Percentiles rank a stretch among this genome's conserved stretches.
Conservation (phyloP, 331 rosid genomes). For the Pyracantha coccinea region DNA sequence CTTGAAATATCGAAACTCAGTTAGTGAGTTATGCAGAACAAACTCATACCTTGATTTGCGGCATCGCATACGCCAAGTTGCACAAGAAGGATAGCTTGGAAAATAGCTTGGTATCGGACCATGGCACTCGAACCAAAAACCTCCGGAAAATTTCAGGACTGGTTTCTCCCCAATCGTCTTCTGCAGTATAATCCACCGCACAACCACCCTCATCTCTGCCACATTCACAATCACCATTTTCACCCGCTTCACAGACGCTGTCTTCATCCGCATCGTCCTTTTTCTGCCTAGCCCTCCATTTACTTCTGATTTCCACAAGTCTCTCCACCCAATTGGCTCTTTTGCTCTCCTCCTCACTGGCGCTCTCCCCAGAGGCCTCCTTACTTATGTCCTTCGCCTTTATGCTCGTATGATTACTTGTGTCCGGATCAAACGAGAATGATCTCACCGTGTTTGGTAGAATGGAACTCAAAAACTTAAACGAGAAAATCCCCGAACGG, state of each 20-base stretch:
- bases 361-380: slow-evolving; percentile 19
- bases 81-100: slow-evolving; percentile 74
- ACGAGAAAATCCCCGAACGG: slow-evolving; percentile 48
- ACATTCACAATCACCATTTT: slow-evolving; percentile 36
- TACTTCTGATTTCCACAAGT: slow-evolving; percentile 72
- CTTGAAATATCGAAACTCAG: not conserved
- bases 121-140: slow-evolving; percentile 52
- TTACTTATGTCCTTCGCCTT: slow-evolving; percentile 17
- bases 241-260: slow-evolving; percentile 1
- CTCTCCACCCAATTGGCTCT: slow-evolving; percentile 90
- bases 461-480: slow-evolving; percentile 54
- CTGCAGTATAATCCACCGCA: slow-evolving; percentile 40
- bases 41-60: slow-evolving; percentile 51
- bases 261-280: slow-evolving; percentile 34
- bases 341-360: slow-evolving; percentile 23
- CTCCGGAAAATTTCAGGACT: slow-evolving; percentile 40
- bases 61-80: slow-evolving; percentile 90
- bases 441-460: slow-evolving; percentile 49
- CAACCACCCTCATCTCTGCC: slow-evolving; percentile 47
- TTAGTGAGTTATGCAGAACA: not conserved
- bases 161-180: slow-evolving; percentile 37
- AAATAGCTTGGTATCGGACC: slow-evolving; percentile 60
- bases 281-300: slow-evolving; percentile 48
- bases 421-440: slow-evolving; percentile 55
- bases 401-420: slow-evolving; percentile 31